These are phyloP conservation scores for Biscogniauxia marginata DNA, from an alignment of 2,329 filamentous ascomycete species.

Conservation along the genomic window DNA sequence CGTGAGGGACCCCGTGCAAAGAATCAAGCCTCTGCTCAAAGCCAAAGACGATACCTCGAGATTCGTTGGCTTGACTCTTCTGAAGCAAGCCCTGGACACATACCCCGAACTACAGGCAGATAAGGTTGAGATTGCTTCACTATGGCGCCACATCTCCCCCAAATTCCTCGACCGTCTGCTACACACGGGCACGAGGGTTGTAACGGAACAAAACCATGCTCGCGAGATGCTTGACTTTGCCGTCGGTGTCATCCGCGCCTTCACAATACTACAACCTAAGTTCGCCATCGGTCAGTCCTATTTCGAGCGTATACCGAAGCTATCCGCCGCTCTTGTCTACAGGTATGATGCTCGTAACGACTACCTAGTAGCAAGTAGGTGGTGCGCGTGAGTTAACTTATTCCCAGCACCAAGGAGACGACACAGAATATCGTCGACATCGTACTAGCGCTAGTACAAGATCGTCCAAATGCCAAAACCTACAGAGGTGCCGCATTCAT, in stretches of 20 bases:
- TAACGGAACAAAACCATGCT: constrained; percentile 42
- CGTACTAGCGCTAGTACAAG: constrained; percentile 54
- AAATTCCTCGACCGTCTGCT: constrained; percentile 65
- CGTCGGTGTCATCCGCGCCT: constrained; percentile 62
- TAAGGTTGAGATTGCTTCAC: constrained; percentile 40
- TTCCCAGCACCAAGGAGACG: constrained; percentile 50
- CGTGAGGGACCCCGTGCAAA: constrained; percentile 34
- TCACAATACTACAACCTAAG: constrained; percentile 55
- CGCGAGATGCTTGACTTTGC: constrained; percentile 63
- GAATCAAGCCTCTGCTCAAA: constrained; percentile 55
- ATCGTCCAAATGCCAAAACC: constrained; percentile 46
- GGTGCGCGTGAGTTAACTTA: constrained; percentile 6
- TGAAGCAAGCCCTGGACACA: constrained; percentile 66
- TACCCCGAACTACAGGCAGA: constrained; percentile 51
- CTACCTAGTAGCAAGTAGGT: background rate
- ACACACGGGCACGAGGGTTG: constrained; percentile 45
- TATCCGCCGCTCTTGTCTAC: constrained; percentile 53
- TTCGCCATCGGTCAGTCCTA: constrained; percentile 44
- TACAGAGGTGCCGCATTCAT: constrained; percentile 22
- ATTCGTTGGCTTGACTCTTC: constrained; percentile 65
- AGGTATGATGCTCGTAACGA: constrained; percentile 41
- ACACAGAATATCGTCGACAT: constrained; percentile 54
- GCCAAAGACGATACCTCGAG: constrained; percentile 65
- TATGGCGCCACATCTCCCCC: constrained; percentile 61
- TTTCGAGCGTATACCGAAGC: constrained; percentile 49